phyloP scores from a whole-genome alignment of 1,284 basidiomycete species.

The Apiotrichum siamense region DNA sequence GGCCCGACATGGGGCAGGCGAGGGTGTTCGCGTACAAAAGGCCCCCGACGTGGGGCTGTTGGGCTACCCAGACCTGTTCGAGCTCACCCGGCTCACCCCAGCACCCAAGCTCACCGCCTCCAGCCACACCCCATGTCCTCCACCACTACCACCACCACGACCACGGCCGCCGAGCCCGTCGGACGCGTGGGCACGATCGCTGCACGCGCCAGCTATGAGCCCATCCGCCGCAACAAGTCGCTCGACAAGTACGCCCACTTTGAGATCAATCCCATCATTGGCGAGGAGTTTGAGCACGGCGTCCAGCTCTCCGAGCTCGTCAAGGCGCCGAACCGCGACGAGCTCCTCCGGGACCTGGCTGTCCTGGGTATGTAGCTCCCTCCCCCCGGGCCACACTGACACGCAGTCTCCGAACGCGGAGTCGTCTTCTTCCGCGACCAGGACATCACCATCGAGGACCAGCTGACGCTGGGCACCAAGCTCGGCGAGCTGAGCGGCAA shows the following conservation, averaged over 20 bases:
- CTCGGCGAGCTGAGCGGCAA: conserved; percentile 58
- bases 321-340: conserved; percentile 5
- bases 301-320: conserved; percentile 10
- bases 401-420: conserved; percentile 56
- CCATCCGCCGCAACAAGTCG: conserved; percentile 1
- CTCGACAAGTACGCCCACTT: conserved; percentile 6
- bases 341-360: conserved; percentile 52
- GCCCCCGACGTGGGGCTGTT: no score
- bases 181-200: neutral
- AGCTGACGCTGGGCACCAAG: conserved; percentile 50
- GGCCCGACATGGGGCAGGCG: no score
- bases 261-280: conserved; percentile 8
- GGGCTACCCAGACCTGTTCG: no score
- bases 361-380: conserved; percentile 37
- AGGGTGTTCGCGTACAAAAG: no score
- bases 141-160: neutral
- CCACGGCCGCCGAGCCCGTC: neutral
- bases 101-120: neutral
- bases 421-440: conserved; percentile 66
- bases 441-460: conserved; percentile 50
- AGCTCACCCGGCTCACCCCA: neutral
- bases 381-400: neutral
- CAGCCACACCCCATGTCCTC: no score
- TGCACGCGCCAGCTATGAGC: conserved; percentile 1
- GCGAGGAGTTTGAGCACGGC: conserved; percentile 7